Base-by-base conservation (phyloP, 495 filamentous ascomycete genomes). In the Penicillium lividum region DNA sequence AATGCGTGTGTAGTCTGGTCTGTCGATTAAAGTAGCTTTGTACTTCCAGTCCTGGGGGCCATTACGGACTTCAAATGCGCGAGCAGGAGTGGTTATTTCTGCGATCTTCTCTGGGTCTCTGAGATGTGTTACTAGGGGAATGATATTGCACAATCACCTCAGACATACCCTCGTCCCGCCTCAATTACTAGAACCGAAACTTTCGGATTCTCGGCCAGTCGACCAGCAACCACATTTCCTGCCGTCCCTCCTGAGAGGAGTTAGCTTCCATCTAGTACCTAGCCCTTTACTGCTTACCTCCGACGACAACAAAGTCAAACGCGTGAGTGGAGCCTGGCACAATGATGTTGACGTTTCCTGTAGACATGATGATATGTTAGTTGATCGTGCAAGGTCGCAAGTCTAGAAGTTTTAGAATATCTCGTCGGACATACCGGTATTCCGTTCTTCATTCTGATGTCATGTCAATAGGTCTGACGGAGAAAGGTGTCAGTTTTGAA, bases 11-110 rank as follows among this genome's bases (percentile, higher is more conserved):
- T 83, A 85, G 50, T 83, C 80, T 9, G 71, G 71, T 6, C 78
- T 69, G 36, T 81, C 70, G 63, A 85, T 77, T 68, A 85, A 75
- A 22, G 78, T 82, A 0, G 79, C 77, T 70, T 84, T 81, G 65
- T 82, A 85, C 2, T 38, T 72, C 81, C 81, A 85, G 67, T 85
- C 81, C 56, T 74, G 63, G 45, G 69, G 42, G 29, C 66, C 68
- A 18, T 61, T 63, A 3, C 69, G 65, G 5, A 70, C 55, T 4
- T 69, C 61, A 15, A 76, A 70, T 10, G 73, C 75, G 1, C 53
- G 34, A 7, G 70, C 64, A 18, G 73, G 75, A 13, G 75, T 76
- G n/a, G 60, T 70, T 49, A 77, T 73, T 5, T 66, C 59, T 11
- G 54, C 31, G 22, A 74, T 63, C 0, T 75, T 66, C 7, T 57